Evolutionary conservation across 2,329 filamentous ascomycete species (phyloP), one percentile per base, ranked within the genome.

Genomic region (Ophiostoma novo-ulmi): DNA sequence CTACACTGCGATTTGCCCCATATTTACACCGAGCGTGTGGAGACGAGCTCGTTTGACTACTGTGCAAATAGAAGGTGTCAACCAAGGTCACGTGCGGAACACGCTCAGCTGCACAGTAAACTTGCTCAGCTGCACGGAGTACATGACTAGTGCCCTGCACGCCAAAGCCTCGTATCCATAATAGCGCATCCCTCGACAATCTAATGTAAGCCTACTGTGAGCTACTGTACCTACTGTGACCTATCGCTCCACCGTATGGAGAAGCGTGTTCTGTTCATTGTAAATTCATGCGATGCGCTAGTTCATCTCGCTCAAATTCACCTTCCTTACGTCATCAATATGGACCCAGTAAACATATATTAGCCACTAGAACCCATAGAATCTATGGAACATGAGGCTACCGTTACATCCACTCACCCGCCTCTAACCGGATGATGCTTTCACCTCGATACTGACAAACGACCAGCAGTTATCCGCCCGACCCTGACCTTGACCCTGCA

Each of bases 41-140:
- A n/a, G 63, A 13, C 2, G 36, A 36, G 20, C 63, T 36, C 63
- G 5, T 65, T 65, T 8, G 63, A 26, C 63, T 65, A 39, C 36
- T 22, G 63, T 65, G 36, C 36, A 39, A 65, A 65, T 65, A 65
- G 63, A 38, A 65, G 63, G 63, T 65, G 4, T 13, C n/a, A 4
- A 8, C 0, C n/a, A 14, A 14, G 26, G 63, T 39, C 36, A 65
- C 63, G 35, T 39, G 35, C 31, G 11, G 14, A 26, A 39, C 26
- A 65, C 17, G 31, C 31, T 64, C 61, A n/a, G 31, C 17, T 64
- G 58, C 31, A 63, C 52, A 63, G 31, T 36, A 5, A 5, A 14
- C 7, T 2, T 17, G 7, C 7, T 3, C 6, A 6, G 7, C 14
- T 38, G 31, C 61, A 64, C 61, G 35, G 61, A 64, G 35, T 64